Conservation (phyloP, 306 rosid species). For the Begonia masoniana region DNA sequence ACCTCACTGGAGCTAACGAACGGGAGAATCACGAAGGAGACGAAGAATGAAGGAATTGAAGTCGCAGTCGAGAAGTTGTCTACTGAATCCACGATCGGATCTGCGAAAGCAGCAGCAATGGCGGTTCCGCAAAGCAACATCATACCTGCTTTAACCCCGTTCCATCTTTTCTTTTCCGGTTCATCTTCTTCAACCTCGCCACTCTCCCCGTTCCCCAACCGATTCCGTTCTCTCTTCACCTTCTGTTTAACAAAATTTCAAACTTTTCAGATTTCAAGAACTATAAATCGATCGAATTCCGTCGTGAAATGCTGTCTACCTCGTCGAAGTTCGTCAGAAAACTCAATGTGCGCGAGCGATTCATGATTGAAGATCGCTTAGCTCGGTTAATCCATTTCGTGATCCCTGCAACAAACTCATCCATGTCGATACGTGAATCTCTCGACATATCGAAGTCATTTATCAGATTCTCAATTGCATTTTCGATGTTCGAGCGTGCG, state of each 20-base stretch:
- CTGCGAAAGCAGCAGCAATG: conserved; percentile 11
- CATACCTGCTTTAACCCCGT: conserved; percentile 4
- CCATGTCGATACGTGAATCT: conserved; percentile 2
- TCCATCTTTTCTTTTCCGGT: conserved; percentile 14
- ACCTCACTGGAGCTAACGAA: conserved; percentile 12
- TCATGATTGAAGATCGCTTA: conserved; percentile 9
- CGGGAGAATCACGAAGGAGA: conserved; percentile 16
- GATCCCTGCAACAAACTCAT: conserved; percentile 26
- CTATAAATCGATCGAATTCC: too few species aligned
- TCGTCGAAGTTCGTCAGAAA: conserved; percentile 3
- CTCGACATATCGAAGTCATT: conserved; percentile 11
- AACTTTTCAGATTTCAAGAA: too few species aligned
- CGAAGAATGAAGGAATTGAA: conserved; percentile 14
- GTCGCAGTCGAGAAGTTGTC: conserved; percentile 14
- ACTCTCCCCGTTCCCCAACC: background rate
- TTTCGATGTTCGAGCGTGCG: conserved; percentile 9
- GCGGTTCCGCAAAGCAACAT: conserved; percentile 10
- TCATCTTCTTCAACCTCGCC: conserved; percentile 23
- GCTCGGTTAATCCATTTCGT: conserved; percentile 23
- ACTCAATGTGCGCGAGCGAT: conserved; percentile 2
- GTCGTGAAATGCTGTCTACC: too few species aligned
- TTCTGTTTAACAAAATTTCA: too few species aligned
- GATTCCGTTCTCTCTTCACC: too few species aligned
- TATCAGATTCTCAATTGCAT: conserved; percentile 17
- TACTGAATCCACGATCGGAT: conserved; percentile 16